phyloP scores from a whole-genome alignment of 306 rosid species.

The Quercus suber region DNA sequence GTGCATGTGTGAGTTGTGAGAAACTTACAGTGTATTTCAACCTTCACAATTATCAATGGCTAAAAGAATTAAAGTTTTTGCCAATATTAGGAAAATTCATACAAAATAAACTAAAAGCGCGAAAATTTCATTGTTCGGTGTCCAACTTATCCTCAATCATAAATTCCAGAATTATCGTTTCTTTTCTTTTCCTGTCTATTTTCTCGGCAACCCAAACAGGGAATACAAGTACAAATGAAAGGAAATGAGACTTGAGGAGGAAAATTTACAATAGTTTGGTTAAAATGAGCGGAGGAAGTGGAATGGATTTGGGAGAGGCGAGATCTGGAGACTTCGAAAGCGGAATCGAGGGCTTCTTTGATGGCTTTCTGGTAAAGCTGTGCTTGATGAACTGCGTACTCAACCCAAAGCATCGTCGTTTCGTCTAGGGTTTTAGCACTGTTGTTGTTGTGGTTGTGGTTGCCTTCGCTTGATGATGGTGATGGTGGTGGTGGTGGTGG shows the following conservation, averaged over 20 bases:
- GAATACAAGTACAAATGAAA: not conserved
- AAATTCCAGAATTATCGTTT: not conserved
- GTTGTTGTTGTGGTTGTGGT: conserved; percentile 9
- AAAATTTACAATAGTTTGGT: conserved; percentile 52
- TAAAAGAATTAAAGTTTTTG: not conserved
- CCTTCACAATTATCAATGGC: not conserved
- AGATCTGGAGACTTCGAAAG: conserved; percentile 53
- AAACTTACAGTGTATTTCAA: not conserved
- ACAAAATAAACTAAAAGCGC: not conserved
- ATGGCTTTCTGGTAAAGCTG: conserved; percentile 49
- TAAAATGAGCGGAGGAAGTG: conserved; percentile 66
- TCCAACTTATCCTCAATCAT: not conserved
- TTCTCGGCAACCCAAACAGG: conserved; percentile 7
- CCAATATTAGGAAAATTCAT: not conserved
- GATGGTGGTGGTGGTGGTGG: not conserved
- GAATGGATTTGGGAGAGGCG: conserved; percentile 71
- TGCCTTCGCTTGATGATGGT: too few species aligned
- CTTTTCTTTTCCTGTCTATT: not conserved
- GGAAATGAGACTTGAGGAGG: not conserved
- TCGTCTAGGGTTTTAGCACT: conserved; percentile 30
- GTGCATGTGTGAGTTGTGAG: too few species aligned
- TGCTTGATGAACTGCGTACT: conserved; percentile 67
- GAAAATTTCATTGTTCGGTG: not conserved
- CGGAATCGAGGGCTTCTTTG: conserved; percentile 52
- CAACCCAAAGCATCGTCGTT: conserved; percentile 47